Evolutionary conservation across 2,329 filamentous ascomycete genomes (phyloP).

Genomic region (Aschersonia sp.): DNA sequence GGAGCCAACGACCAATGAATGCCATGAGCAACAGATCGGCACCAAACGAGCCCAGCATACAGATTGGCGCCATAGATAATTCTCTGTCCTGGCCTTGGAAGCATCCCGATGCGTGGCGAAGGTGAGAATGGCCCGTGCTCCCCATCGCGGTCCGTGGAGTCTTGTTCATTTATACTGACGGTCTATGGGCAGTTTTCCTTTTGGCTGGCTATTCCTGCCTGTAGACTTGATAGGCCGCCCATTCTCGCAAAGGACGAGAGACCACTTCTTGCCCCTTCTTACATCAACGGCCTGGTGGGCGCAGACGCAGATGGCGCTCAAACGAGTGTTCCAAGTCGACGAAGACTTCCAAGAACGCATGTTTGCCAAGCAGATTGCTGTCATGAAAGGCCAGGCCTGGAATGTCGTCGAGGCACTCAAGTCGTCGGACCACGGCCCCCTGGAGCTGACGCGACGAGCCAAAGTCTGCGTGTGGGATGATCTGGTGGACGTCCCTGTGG

Average conservation of each 20-base stretch:
- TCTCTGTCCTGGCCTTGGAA: conserved; percentile 99
- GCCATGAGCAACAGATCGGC: conserved; percentile 39
- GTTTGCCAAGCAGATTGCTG: conserved; percentile 95
- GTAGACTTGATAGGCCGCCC: conserved; percentile 92
- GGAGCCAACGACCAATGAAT: conserved; percentile 71
- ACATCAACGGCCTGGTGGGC: conserved; percentile 96
- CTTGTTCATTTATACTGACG: too few species aligned
- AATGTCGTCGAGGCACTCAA: conserved; percentile 98
- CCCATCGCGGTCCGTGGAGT: too few species aligned
- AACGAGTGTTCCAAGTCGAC: conserved; percentile 80
- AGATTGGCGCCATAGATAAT: conserved; percentile 90
- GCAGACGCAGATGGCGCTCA: conserved; percentile 76
- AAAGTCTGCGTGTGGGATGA: conserved; percentile 98
- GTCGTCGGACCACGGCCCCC: conserved; percentile 75
- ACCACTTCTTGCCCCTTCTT: conserved; percentile 89
- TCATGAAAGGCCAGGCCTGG: conserved; percentile 99
- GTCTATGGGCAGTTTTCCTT: conserved; percentile 62
- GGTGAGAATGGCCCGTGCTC: conserved; percentile 16
- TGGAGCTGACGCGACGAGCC: conserved; percentile 80
- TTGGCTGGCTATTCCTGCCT: conserved; percentile 94
- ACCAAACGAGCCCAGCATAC: conserved; percentile 43
- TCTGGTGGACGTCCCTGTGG: conserved; percentile 86
- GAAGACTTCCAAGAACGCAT: conserved; percentile 96
- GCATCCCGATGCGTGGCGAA: conserved; percentile 77
- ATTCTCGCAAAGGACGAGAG: conserved; percentile 83